These are phyloP conservation scores for Lachancea sp. DNA, from an alignment of 805 yeast species.

Conservation along the genomic window DNA sequence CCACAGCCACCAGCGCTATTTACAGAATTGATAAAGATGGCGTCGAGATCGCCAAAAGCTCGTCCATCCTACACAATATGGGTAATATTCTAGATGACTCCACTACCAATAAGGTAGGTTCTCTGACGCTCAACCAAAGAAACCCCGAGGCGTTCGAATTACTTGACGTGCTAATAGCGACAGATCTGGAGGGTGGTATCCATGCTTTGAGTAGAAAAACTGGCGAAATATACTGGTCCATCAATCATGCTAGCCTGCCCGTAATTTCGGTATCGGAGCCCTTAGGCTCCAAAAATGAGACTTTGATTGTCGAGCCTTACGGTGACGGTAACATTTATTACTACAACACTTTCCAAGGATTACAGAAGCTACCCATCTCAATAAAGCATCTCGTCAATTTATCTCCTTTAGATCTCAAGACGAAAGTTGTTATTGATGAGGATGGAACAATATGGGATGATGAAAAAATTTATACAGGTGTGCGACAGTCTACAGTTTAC, in stretches of 20 bases:
- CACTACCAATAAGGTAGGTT: constrained; percentile 28
- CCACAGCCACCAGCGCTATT: background rate
- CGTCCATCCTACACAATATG: background rate
- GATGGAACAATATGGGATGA: constrained; percentile 36
- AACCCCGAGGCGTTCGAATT: constrained; percentile 24
- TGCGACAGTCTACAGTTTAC: constrained; percentile 66
- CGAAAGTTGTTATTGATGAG: constrained; percentile 40
- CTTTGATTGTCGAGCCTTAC: constrained; percentile 89
- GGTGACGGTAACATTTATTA: constrained; percentile 79
- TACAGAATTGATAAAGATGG: background rate
- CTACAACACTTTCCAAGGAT: constrained; percentile 66
- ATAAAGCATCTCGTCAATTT: constrained; percentile 70
- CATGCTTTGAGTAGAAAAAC: constrained; percentile 73
- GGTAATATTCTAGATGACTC: background rate
- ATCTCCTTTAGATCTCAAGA: constrained; percentile 72
- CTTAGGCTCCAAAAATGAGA: constrained; percentile 25
- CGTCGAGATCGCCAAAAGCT: background rate
- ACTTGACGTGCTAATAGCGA: constrained; percentile 55
- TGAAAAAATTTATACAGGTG: constrained; percentile 85
- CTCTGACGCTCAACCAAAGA: constrained; percentile 7
- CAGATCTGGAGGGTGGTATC: constrained; percentile 81
- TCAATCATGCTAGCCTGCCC: constrained; percentile 42
- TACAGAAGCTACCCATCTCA: constrained; percentile 75
- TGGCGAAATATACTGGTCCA: constrained; percentile 73
- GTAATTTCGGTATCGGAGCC: constrained; percentile 22